phyloP scores from a whole-genome alignment of 106 monocot genomes.

The Platanthera guangdongensis region DNA sequence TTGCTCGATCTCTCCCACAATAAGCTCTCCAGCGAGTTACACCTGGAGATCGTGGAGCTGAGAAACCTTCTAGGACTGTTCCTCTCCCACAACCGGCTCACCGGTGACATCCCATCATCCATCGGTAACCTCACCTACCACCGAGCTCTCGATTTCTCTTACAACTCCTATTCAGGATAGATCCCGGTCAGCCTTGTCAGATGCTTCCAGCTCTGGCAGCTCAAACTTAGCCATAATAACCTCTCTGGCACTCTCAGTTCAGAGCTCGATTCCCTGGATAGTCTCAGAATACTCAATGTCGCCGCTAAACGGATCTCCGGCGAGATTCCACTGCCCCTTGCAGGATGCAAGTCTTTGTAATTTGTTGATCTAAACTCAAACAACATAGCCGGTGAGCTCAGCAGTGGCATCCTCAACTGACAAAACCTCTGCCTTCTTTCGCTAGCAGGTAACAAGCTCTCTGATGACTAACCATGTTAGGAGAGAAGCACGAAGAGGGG shows the following conservation, averaged over 20 bases:
- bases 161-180: constrained; percentile 54
- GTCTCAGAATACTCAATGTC: constrained; percentile 62
- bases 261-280: constrained; percentile 78
- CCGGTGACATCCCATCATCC: constrained; percentile 59
- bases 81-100: constrained; percentile 54
- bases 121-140: constrained; percentile 91
- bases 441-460: constrained; percentile 47
- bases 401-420: no score
- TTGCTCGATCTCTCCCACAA: constrained; percentile 66
- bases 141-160: constrained; percentile 63
- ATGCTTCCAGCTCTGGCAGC: constrained; percentile 85
- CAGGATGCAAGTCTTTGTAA: constrained; percentile 82
- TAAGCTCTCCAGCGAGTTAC: constrained; percentile 48
- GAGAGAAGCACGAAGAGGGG: no score
- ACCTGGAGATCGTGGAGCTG: no score
- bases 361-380: constrained; percentile 62
- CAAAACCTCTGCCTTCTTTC: constrained; percentile 59
- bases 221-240: constrained; percentile 63
- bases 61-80: no score
- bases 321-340: constrained; percentile 89
- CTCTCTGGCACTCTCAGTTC: constrained; percentile 70
- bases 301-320: constrained; percentile 61
- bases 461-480: constrained; percentile 52
- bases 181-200: constrained; percentile 69
- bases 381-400: constrained; percentile 52